Evolutionary conservation across 2,329 filamentous ascomycete species (phyloP).

Genomic region (Alternaria angustiovoidea): DNA sequence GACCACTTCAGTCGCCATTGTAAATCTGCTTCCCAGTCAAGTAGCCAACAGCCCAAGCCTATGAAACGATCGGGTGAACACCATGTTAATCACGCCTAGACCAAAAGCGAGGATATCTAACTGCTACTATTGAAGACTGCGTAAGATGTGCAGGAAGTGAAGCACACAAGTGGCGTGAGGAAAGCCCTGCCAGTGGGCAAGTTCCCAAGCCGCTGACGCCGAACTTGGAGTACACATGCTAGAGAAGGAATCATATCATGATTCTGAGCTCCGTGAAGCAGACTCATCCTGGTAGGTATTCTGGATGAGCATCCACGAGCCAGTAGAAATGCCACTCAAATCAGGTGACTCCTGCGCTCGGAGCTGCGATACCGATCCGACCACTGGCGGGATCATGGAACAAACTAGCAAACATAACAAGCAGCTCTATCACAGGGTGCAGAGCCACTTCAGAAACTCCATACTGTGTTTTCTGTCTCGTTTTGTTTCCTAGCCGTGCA

Average conservation of each 20-base stretch:
- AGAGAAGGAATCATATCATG: background rate
- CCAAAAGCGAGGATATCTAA: background rate
- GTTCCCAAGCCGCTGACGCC: background rate
- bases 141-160: background rate
- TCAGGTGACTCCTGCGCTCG: background rate
- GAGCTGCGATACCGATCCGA: background rate
- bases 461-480: background rate
- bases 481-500: background rate
- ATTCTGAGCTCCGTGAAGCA: background rate
- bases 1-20: background rate
- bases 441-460: background rate
- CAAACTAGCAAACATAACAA: background rate
- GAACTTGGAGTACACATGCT: background rate
- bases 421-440: background rate
- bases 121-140: background rate
- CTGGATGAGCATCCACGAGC: background rate
- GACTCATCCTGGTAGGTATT: background rate
- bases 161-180: background rate
- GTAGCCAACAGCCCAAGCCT: background rate
- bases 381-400: background rate
- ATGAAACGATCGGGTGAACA: background rate
- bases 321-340: background rate
- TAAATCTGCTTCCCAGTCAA: background rate
- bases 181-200: background rate
- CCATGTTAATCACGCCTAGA: background rate